These are phyloP conservation scores for Teratosphaeria pseudoeucalypti DNA, from an alignment of 2,329 filamentous ascomycete species.

Conservation along the genomic window DNA sequence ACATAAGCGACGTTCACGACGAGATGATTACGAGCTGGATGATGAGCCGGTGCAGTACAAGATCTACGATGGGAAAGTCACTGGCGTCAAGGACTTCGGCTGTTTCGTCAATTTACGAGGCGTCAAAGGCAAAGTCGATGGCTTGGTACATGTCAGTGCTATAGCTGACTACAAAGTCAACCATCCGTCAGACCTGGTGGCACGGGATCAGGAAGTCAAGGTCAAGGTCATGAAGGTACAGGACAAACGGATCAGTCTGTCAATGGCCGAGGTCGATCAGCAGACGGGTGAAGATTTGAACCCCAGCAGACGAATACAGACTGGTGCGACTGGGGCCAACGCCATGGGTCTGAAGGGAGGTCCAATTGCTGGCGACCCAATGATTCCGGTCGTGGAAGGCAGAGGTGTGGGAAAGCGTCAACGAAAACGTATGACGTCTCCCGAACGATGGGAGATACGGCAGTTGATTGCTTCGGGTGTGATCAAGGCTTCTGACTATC, in stretches of 20 bases:
- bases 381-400: slow-evolving; percentile 49
- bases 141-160: slow-evolving; percentile 85
- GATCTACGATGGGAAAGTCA: slow-evolving; percentile 81
- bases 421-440: slow-evolving; percentile 90
- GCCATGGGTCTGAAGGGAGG: slow-evolving; percentile 66
- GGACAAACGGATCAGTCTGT: slow-evolving; percentile 69
- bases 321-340: slow-evolving; percentile 83
- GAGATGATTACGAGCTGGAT: slow-evolving; percentile 67
- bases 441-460: slow-evolving; percentile 93
- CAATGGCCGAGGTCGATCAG: slow-evolving; percentile 97
- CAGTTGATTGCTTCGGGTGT: slow-evolving; percentile 94
- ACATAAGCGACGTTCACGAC: slow-evolving; percentile 33
- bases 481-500: slow-evolving; percentile 84
- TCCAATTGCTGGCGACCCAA: slow-evolving; percentile 35
- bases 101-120: slow-evolving; percentile 88
- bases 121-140: slow-evolving; percentile 80
- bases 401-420: slow-evolving; percentile 46
- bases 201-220: slow-evolving; percentile 72
- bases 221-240: slow-evolving; percentile 89
- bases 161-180: slow-evolving; percentile 80
- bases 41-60: slow-evolving; percentile 74
- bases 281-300: slow-evolving; percentile 72
- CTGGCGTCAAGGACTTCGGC: slow-evolving; percentile 89
- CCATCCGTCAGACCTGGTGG: slow-evolving; percentile 79
- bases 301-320: slow-evolving; percentile 66